Conservation (phyloP, 2,329 filamentous ascomycete species). For the Scleromitrula shiraiana region DNA sequence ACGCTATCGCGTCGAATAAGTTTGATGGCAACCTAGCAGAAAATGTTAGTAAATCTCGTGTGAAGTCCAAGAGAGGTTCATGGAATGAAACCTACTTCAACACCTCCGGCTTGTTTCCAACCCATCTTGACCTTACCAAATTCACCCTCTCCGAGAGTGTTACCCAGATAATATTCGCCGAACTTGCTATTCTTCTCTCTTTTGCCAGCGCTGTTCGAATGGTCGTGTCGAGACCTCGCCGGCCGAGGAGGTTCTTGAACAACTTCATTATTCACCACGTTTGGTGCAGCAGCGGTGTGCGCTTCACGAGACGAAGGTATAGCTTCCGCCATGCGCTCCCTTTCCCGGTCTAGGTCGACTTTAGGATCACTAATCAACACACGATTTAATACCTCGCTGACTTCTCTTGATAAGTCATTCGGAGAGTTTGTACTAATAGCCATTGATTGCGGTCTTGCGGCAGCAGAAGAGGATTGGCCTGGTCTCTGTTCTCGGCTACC, state of each 20-base stretch:
- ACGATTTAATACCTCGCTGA: constrained; percentile 70
- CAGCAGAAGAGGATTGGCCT: constrained; percentile 29
- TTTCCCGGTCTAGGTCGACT: constrained; percentile 63
- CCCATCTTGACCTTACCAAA: constrained; percentile 98
- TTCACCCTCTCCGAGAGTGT: constrained; percentile 94
- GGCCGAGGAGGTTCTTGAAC: constrained; percentile 35
- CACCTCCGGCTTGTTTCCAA: constrained; percentile 91
- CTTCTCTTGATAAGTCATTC: constrained; percentile 60
- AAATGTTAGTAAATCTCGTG: background rate
- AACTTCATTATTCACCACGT: constrained; percentile 41
- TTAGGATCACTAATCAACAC: constrained; percentile 70
- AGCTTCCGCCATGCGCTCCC: constrained; percentile 59
- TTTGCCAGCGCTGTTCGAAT: constrained; percentile 34
- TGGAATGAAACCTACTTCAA: constrained; percentile 51
- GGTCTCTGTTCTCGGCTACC: constrained; percentile 35
- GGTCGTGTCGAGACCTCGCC: constrained; percentile 52
- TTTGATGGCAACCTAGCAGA: constrained; percentile 80
- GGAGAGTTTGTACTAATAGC: constrained; percentile 41
- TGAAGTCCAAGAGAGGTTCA: background rate
- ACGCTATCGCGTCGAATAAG: constrained; percentile 88
- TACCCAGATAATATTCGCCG: constrained; percentile 90
- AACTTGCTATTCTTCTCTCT: constrained; percentile 76
- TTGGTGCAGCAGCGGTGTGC: constrained; percentile 38
- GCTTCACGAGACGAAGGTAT: constrained; percentile 36
- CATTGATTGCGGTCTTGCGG: constrained; percentile 30